Evolutionary conservation across 1,139 yeast species (phyloP).

Genomic region (Blastobotrys aristatus): DNA sequence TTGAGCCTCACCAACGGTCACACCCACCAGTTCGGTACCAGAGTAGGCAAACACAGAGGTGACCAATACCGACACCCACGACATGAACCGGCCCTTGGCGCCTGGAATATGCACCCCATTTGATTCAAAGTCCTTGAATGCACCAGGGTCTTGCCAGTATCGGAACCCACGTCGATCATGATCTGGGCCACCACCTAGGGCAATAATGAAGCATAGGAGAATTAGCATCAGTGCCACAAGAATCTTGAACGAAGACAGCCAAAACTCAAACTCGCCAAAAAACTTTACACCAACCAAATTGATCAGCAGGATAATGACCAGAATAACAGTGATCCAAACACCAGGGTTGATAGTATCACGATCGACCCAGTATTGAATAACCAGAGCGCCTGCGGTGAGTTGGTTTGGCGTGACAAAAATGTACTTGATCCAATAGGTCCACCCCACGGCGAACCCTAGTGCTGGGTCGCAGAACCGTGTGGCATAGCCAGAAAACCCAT

Average conservation of each 20-base stretch:
- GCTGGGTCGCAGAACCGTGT: constrained; percentile 58
- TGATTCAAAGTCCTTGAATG: constrained; percentile 37
- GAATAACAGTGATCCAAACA: constrained; percentile 53
- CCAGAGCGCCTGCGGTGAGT: constrained; percentile 50
- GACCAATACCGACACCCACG: constrained; percentile 64
- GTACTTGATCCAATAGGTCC: constrained; percentile 61
- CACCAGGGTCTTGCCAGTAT: constrained; percentile 94
- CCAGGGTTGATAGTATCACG: constrained; percentile 56
- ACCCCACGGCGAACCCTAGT: constrained; percentile 74
- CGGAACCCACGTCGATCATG: constrained; percentile 41
- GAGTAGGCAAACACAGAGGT: constrained; percentile 48
- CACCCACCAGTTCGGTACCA: constrained; percentile 85
- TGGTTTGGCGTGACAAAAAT: constrained; percentile 56
- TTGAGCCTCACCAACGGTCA: constrained; percentile 82
- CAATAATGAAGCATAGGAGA: constrained; percentile 53
- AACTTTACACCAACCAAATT: constrained; percentile 54
- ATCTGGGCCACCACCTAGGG: constrained; percentile 61
- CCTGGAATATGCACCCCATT: neutral
- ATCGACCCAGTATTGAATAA: constrained; percentile 57
- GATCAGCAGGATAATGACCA: constrained; percentile 50
- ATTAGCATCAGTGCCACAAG: constrained; percentile 37
- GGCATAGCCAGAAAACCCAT: constrained; percentile 54
- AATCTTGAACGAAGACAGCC: constrained; percentile 56
- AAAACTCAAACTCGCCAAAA: constrained; percentile 65
- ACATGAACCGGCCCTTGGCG: constrained; percentile 60